Conservation (phyloP, 768 basidiomycete species). For the Leccinellum albellum region DNA sequence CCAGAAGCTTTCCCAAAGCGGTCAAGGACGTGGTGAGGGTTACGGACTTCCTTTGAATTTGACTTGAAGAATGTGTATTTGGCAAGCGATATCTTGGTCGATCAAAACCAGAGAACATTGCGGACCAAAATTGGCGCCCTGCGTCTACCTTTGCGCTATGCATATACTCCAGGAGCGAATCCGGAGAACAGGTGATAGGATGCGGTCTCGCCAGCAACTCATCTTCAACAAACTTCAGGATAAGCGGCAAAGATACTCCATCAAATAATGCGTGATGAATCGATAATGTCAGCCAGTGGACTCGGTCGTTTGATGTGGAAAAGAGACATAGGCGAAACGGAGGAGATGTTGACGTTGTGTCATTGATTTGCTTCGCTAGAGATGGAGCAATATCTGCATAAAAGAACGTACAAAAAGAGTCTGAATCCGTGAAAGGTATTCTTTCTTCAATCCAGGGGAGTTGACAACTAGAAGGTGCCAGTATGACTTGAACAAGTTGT, state of each 20-base stretch:
- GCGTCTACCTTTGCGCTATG: constrained; percentile 5
- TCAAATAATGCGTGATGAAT: constrained; percentile 35
- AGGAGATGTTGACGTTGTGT: constrained; percentile 12
- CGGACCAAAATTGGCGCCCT: constrained; percentile 24
- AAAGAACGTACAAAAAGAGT: constrained; percentile 22
- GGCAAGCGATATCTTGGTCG: constrained; percentile 15
- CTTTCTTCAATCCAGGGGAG: constrained; percentile 18
- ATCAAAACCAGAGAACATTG: constrained; percentile 17
- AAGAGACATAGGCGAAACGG: constrained; percentile 15
- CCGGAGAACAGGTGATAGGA: constrained; percentile 9
- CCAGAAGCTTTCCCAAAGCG: constrained; percentile 18
- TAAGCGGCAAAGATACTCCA: constrained; percentile 27
- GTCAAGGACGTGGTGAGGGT: constrained; percentile 16
- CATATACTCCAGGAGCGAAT: constrained; percentile 23
- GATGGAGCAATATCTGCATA: constrained; percentile 16
- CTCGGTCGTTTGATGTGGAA: neutral
- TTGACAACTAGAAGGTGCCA: constrained; percentile 10
- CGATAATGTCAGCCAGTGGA: constrained; percentile 22
- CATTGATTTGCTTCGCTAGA: constrained; percentile 25
- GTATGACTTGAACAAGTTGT: constrained; percentile 27
- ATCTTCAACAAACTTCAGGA: constrained; percentile 29
- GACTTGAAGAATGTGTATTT: neutral
- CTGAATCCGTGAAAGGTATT: constrained; percentile 3
- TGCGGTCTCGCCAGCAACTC: constrained; percentile 11
- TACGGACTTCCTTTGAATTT: constrained; percentile 10